These are phyloP conservation scores for Aspergillus sp. DNA, from an alignment of 2,329 filamentous ascomycete genomes.

Conservation along the genomic window DNA sequence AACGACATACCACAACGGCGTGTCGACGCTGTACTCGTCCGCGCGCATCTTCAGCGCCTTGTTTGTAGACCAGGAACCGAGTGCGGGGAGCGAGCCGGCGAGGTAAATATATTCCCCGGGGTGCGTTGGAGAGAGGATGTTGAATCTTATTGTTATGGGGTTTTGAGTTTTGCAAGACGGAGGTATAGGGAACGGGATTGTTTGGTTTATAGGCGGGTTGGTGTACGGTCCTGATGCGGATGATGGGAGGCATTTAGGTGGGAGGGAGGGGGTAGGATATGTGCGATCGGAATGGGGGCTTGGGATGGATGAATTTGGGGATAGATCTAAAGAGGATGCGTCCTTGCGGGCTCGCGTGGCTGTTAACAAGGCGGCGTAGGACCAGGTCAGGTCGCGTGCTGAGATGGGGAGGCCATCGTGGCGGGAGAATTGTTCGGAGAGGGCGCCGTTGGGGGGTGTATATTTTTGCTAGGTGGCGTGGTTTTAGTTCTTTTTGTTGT, in stretches of 20 bases:
- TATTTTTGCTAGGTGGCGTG: constrained; percentile 22
- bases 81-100: constrained; percentile 56
- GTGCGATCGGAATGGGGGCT: no score
- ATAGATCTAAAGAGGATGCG: constrained; percentile 24
- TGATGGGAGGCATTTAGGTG: constrained; percentile 28
- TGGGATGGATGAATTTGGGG: neutral
- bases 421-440: constrained; percentile 44
- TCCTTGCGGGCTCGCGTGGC: constrained; percentile 31
- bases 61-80: constrained; percentile 63
- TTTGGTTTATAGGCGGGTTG: constrained; percentile 15
- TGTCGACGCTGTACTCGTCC: constrained; percentile 58
- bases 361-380: constrained; percentile 44
- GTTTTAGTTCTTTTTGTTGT: neutral
- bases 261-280: constrained; percentile 32
- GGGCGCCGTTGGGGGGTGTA: constrained; percentile 28
- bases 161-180: neutral
- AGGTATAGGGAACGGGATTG: neutral
- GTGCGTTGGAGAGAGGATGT: constrained; percentile 55
- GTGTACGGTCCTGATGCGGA: constrained; percentile 33
- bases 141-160: constrained; percentile 60
- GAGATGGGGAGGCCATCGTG: constrained; percentile 36
- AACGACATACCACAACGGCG: constrained; percentile 62
- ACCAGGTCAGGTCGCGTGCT: constrained; percentile 47
- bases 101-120: constrained; percentile 67
- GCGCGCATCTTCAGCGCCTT: constrained; percentile 59